Base-by-base conservation (phyloP, 257 asterid species). In the Solanum etuberosum region DNA sequence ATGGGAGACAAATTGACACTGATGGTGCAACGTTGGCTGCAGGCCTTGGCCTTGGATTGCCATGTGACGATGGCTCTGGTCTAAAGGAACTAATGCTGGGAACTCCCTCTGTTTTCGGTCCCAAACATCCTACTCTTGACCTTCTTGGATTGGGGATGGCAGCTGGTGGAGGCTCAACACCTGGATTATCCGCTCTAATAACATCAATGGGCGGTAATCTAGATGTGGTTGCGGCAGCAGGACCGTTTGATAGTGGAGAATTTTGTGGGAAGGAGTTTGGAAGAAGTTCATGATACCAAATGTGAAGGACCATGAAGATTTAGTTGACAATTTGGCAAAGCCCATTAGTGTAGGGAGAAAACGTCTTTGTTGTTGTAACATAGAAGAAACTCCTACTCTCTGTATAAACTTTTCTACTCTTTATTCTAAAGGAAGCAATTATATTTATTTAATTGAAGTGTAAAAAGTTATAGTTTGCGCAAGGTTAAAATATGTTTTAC, bases 61-160 rank as follows among this genome's bases (percentile, higher is more conserved):
- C 93, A 6, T 89, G 92, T 61, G 97, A 93, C 42, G 92, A 90
- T 4, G 92, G 94, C 25, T 95, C 98, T 6, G 93, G 97, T 46
- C 85, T 93, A 90, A 93, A 95, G 92, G 98, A 95, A 83, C 77
- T 95, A 71, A 95, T 95, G 98, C 71, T 94, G 89, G 98, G 96
- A 23, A 92, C 96, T 80, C 95, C 97, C 8, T 92, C 98, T 4
- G 92, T 93, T 61, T 95, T 92, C 37, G 98, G 94, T 46, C 98
- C 97, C 43, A 95, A 94, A 90, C 97, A 91, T 32, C 88, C 96
- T 9, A 95, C 98, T 2, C 98, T 95, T 6, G 98, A 95, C 91
- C 95, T 95, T 85, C 97, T 95, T 59, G 98, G 98, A 48, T 77
- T 95, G 21, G 98, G 98, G 42, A 91, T 95, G 96, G 96, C 95